Base-by-base conservation (phyloP, 352 stramenopile species). In the Pythium vanterpoolii region DNA sequence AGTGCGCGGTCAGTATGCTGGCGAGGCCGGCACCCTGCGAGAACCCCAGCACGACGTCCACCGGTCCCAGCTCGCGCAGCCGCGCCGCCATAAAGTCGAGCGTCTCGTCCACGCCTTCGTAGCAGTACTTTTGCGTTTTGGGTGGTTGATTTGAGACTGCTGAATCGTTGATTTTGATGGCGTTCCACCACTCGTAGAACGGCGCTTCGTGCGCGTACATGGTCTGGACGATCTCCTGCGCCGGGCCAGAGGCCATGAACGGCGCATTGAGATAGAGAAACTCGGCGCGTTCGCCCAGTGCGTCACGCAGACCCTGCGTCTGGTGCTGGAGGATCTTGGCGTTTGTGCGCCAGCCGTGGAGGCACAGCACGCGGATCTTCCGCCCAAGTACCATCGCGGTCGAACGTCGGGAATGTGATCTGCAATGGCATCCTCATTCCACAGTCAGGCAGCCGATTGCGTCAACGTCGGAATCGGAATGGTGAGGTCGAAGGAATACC, bases 111-210 rank as follows among this genome's bases (percentile, higher is more conserved):
- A 81, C 73, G 0, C 81, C 79, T 21, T 89, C 77, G 67, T 90
- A 90, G 30, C 60, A 66, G 50, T 80, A 87, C 9, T 51, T 44
- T 24, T 58, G 57, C 26, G 50, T 52, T 14, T 74, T 57, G 23
- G 53, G 49, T 14, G 56, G 51, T 6, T 43, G 47, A 13, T 38
- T 56, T 4, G 56, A 50, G 47, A 64, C 60, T 2, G 44, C 51
- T 6, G 57, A 42, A 14, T 66, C 68, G n/a, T n/a, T n/a, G 31
- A 64, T 34, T 46, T 82, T 76, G 40, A 84, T 58, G 16, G 77
- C 78, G 60, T 91, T 78, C 80, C 81, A 93, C 84, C 84, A 93
- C 66, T 91, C 76, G 65, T 77, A 90, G 61, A 86, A 91, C 44
- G 78, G 82, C 42, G 73, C 71, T 11, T 77, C 62, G 6, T 72